These are phyloP conservation scores for Phytopythium boreale DNA, from an alignment of 352 stramenopile species.

Conservation along the genomic window DNA sequence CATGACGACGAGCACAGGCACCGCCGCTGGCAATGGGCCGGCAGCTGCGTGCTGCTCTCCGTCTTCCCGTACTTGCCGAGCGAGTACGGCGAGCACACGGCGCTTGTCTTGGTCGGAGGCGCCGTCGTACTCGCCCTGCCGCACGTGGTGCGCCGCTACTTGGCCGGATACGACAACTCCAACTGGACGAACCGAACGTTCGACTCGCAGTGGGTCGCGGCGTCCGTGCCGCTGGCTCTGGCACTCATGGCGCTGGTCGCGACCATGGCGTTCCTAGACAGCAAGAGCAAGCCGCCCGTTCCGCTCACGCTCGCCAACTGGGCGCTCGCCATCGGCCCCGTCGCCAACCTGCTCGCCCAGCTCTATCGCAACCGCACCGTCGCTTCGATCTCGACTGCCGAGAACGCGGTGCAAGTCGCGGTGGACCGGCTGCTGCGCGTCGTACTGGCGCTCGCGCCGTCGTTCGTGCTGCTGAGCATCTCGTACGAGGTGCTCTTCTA, in stretches of 20 bases:
- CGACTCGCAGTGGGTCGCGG: neutral
- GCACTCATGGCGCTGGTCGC: slow-evolving; percentile 41
- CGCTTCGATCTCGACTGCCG: neutral
- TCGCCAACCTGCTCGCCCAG: slow-evolving; percentile 27
- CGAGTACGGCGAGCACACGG: slow-evolving; percentile 69
- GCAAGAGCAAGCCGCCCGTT: slow-evolving; percentile 50
- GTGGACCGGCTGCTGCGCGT: slow-evolving; percentile 48
- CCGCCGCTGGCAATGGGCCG: slow-evolving; percentile 18
- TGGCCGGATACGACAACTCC: slow-evolving; percentile 1
- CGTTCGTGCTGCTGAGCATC: slow-evolving; percentile 76
- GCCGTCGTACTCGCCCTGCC: slow-evolving; percentile 19
- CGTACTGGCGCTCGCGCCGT: slow-evolving; percentile 52
- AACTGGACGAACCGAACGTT: neutral
- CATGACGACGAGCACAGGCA: slow-evolving; percentile 3
- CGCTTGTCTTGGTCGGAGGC: slow-evolving; percentile 54
- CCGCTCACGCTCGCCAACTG: slow-evolving; percentile 56
- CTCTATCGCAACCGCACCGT: neutral
- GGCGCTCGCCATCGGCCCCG: slow-evolving; percentile 38
- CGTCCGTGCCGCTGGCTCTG: slow-evolving; percentile 19
- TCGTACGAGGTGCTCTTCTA: slow-evolving; percentile 87
- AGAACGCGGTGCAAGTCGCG: neutral
- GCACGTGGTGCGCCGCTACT: neutral
- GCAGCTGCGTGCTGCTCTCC: slow-evolving; percentile 54
- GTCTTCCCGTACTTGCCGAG: slow-evolving; percentile 73
- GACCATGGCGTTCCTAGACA: slow-evolving; percentile 58